These are phyloP conservation scores for Trichocladium antarcticum DNA, from an alignment of 495 filamentous ascomycete species.

Conservation along the genomic window DNA sequence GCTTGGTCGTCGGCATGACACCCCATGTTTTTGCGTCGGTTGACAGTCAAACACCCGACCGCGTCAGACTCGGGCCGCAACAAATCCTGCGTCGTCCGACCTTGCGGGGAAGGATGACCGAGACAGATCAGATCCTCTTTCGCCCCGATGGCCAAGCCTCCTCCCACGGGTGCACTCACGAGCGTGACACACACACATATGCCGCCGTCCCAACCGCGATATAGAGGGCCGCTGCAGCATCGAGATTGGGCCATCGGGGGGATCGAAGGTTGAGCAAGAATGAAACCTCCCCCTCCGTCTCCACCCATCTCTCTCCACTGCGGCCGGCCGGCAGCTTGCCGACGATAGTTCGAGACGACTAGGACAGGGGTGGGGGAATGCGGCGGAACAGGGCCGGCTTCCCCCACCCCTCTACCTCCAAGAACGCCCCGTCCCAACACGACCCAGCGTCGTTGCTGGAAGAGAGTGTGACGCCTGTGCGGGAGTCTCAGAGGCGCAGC, in stretches of 20 bases:
- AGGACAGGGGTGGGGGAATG: not conserved
- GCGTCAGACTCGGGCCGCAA: not conserved
- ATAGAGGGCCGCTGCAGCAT: conserved; percentile 17
- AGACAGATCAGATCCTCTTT: not conserved
- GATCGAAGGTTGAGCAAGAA: conserved; percentile 2
- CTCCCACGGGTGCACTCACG: not conserved
- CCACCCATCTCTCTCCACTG: not conserved
- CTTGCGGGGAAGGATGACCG: not conserved
- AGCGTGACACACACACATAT: conserved; percentile 7
- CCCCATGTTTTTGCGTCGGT: not conserved
- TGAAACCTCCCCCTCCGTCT: not conserved
- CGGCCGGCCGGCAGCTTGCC: conserved; percentile 2
- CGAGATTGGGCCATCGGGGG: conserved; percentile 18
- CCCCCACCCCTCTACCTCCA: not conserved
- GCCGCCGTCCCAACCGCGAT: conserved; percentile 6
- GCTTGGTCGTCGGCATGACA: not conserved
- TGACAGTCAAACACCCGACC: not conserved
- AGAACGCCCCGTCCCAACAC: not conserved
- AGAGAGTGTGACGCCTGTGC: no score
- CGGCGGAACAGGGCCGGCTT: not conserved
- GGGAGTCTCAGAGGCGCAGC: not conserved
- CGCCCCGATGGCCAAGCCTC: not conserved
- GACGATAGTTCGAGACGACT: not conserved
- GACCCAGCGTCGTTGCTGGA: no score
- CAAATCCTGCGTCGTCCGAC: not conserved